Conservation (phyloP, 495 filamentous ascomycete species). For the Neurospora sp. region DNA sequence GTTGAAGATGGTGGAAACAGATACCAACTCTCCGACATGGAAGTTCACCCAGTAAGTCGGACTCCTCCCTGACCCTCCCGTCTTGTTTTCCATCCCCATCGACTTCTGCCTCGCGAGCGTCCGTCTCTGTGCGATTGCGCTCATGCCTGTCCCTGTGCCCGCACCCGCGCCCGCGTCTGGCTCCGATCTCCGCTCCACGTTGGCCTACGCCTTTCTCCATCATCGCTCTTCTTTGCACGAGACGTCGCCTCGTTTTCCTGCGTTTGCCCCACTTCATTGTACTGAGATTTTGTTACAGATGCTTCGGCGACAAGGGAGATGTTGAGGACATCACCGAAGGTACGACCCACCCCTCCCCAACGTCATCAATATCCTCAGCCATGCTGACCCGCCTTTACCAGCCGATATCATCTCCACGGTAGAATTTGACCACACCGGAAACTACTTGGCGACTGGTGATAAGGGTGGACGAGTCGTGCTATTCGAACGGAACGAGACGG, state of each 20-base stretch:
- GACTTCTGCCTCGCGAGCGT: neutral
- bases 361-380: neutral
- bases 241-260: neutral
- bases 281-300: conserved; percentile 44
- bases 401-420: conserved; percentile 99
- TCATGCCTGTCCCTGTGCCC: neutral
- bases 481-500: conserved; percentile 96
- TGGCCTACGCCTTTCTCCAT: neutral
- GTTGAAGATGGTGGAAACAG: conserved; percentile 89
- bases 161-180: neutral
- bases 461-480: conserved; percentile 94
- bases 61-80: conserved; percentile 1
- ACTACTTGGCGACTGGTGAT: conserved; percentile 95
- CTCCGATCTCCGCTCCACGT: neutral
- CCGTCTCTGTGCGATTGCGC: neutral
- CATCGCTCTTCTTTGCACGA: neutral
- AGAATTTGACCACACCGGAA: conserved; percentile 97
- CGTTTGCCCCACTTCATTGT: conserved; percentile 6
- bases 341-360: conserved; percentile 29
- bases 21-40: conserved; percentile 90
- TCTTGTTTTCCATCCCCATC: neutral
- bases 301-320: conserved; percentile 99
- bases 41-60: conserved; percentile 98
- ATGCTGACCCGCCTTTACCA: conserved; percentile 31
- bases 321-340: conserved; percentile 99